Percentiles rank a stretch among this genome's conserved stretches.
phyloP scores from a whole-genome alignment of 257 asterid species.

The Capsicum rhomboideum region DNA sequence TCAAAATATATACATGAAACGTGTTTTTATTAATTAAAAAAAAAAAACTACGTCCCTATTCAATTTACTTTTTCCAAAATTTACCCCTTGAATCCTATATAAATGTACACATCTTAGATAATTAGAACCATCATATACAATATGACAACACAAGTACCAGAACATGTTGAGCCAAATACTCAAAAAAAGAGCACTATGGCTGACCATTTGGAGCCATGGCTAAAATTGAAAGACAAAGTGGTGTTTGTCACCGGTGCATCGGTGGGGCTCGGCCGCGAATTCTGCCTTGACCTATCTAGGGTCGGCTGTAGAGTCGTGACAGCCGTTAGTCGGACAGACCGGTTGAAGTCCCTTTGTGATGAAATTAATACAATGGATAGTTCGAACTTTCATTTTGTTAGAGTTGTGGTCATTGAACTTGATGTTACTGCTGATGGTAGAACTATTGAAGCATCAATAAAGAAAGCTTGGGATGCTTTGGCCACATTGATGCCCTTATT shows the following conservation, averaged over 20 bases:
- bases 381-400: not conserved
- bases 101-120: too few species aligned
- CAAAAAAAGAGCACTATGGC: not conserved
- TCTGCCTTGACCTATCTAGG: slow-evolving; percentile 52
- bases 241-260: slow-evolving; percentile 25
- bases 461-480: slow-evolving; percentile 47
- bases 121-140: not conserved
- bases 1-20: too few species aligned
- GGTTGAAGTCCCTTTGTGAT: slow-evolving; percentile 39
- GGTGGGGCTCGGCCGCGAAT: slow-evolving; percentile 30
- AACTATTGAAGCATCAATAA: slow-evolving; percentile 30
- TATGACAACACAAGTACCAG: not conserved
- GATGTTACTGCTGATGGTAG: slow-evolving; percentile 32
- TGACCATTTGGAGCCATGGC: slow-evolving; percentile 54
- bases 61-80: too few species aligned
- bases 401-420: slow-evolving; percentile 55
- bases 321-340: slow-evolving; percentile 50
- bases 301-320: slow-evolving; percentile 53
- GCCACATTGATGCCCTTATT: slow-evolving; percentile 44
- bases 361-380: slow-evolving; percentile 26
- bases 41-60: too few species aligned
- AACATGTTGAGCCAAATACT: not conserved
- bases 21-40: too few species aligned
- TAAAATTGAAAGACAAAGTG: slow-evolving; percentile 32
- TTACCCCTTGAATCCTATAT: too few species aligned